Percentiles rank a stretch among this genome's conserved stretches.
Conservation (phyloP, 345 rosid genomes). For the Citrus trifoliata region DNA sequence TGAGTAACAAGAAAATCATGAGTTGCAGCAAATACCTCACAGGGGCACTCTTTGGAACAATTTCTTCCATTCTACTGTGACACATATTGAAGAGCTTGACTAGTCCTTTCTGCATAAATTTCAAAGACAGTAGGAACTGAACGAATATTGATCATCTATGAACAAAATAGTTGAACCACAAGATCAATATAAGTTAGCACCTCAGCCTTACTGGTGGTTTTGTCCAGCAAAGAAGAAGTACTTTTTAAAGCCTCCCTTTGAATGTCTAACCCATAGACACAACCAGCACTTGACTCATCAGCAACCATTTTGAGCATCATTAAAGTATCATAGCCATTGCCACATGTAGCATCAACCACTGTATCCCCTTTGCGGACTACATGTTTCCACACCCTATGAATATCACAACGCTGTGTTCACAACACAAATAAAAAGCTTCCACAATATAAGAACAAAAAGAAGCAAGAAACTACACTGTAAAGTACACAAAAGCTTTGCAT, state of each 20-base stretch:
- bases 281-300: slow-evolving; percentile 51
- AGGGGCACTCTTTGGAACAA: slow-evolving; percentile 43
- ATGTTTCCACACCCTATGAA: slow-evolving; percentile 70
- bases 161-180: not conserved
- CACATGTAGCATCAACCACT: slow-evolving; percentile 87
- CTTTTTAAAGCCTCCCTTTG: slow-evolving; percentile 61
- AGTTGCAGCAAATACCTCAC: slow-evolving; percentile 50
- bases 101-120: slow-evolving; percentile 53
- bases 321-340: slow-evolving; percentile 82
- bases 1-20: slow-evolving; percentile 1
- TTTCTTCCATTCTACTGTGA: slow-evolving; percentile 80
- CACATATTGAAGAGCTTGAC: slow-evolving; percentile 66
- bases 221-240: slow-evolving; percentile 53
- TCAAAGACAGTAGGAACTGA: slow-evolving; percentile 9
- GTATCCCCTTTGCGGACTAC: slow-evolving; percentile 67
- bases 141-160: not conserved
- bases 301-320: slow-evolving; percentile 71
- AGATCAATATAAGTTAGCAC: slow-evolving; percentile 24
- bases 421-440: not conserved
- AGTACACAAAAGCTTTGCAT: not conserved
- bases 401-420: not conserved
- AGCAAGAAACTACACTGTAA: not conserved
- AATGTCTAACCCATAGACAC: slow-evolving; percentile 81
- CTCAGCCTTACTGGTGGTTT: slow-evolving; percentile 47
- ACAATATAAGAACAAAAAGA: not conserved